Base-by-base conservation (phyloP, 345 rosid species). In the Populus simonii region DNA sequence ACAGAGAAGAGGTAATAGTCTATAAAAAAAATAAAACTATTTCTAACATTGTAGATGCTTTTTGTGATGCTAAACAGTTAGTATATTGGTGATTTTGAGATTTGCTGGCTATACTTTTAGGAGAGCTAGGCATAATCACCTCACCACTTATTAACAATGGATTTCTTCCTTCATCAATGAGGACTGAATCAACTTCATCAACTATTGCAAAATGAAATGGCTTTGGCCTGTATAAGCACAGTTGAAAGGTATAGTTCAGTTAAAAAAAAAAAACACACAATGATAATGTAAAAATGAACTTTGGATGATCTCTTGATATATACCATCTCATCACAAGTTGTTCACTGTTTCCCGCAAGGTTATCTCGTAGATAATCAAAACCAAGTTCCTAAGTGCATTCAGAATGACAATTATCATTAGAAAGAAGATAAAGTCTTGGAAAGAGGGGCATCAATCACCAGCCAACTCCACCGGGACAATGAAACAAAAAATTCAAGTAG, bases 291-390 rank as follows among this genome's bases (percentile, higher is more conserved):
- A 6, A 25, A 22, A 78, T n/a, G 39, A 66, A 47, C 38, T 25
- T 75, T 73, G 36, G 76, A 80, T 33, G 79, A 77, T 77, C 72
- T 67, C 53, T 62, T 35, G 72, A 77, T 43, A 77, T 77, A 11
- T 89, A 93, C 98, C 98, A 94, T 94, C 96, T 90, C 98, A 93
- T 93, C 51, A 94, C 98, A 86, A 94, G 98, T 82, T 93, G 92
- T 66, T 87, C 94, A 73, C 87, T 81, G 57, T 85, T 92, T 79
- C 88, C 86, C 70, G 98, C 90, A 81, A 94, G 97, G 85, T 94
- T 94, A 81, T 94, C 98, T 41, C 98, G 94, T 67, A 94, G 86
- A 88, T 94, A 94, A 90, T 94, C 98, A 89, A 94, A 94, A 81
- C 98, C 98, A 87, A 94, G 98, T 83, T 94, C 98, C 98, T 94